phyloP scores from a whole-genome alignment of 202 grass and related monocot species.

The Hordeum pubiflorum region DNA sequence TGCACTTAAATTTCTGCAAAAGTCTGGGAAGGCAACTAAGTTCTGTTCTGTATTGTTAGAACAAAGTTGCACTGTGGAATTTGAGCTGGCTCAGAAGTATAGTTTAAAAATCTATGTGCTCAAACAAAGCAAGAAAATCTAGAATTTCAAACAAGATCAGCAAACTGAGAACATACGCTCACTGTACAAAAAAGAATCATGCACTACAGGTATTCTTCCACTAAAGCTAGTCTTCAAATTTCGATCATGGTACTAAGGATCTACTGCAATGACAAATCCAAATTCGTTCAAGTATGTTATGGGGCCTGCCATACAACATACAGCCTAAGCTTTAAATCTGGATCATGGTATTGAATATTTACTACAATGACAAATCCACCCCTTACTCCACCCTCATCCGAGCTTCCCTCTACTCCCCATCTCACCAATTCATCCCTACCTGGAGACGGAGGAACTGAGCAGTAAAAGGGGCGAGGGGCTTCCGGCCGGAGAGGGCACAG shows the following conservation, averaged over 20 bases:
- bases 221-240: neutral
- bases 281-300: neutral
- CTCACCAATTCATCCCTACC: too few species aligned
- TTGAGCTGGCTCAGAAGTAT: neutral
- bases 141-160: neutral
- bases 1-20: neutral
- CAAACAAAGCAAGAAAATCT: neutral
- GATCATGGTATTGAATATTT: too few species aligned
- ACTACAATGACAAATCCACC: too few species aligned
- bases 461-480: too few species aligned
- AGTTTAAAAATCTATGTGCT: neutral
- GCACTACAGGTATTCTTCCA: neutral
- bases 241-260: neutral
- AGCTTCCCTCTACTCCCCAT: too few species aligned
- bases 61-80: neutral
- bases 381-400: too few species aligned
- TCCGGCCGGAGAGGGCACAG: too few species aligned
- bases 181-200: neutral
- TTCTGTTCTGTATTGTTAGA: neutral
- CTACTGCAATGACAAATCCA: neutral
- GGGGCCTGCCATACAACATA: neutral
- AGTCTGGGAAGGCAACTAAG: neutral
- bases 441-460: too few species aligned
- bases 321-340: neutral
- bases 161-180: neutral